Evolutionary conservation across 768 basidiomycete genomes (phyloP), one percentile per base, ranked within the genome.

Genomic region (Mycena galopus): DNA sequence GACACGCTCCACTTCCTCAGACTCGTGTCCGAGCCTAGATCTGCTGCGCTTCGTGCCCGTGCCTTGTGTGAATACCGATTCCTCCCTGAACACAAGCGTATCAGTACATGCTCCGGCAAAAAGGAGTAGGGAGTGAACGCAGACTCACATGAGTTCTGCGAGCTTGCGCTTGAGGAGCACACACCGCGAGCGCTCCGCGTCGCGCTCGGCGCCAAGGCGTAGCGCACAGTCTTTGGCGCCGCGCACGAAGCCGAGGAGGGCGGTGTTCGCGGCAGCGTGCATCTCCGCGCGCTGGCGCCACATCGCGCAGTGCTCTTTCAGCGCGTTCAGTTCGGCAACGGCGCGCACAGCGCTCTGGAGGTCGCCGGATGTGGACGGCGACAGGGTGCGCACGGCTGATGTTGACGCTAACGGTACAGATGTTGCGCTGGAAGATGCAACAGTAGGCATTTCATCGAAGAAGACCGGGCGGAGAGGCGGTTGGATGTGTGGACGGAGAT

Each of bases 391-490:
- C 12, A 16, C 23, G 33, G 64, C 21, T 29, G 33, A 35, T 9
- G 19, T 12, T 21, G 56, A 2, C 9, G 56, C 17, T 14, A 60
- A 12, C 10, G 78, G 69, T 37, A 61, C 58, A 50, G 80, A 65
- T 23, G 64, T 33, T 25, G 73, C 33, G 27, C 29, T 33, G 21
- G n/a, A n/a, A n/a, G 39, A 39, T 39, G 61, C 6, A 21, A 4
- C n/a, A 23, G 47, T 4, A 7, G 47, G n/a, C 8, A n/a, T 30
- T n/a, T 83, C 71, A 69, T 90, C 89, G 67, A 91, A 79, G 71
- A 85, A 88, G 19, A 93, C 81, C 67, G 80, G 87, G 53, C 92
- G 89, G 37, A 93, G 85, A 65, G 88, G 84, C 17, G 92, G 89
- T 1, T 59, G 58, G 35, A 60, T 60, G 58, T 35, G 58, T 39